Conservation (phyloP, 148 eudicot species). For the Persicaria tinctoria region DNA sequence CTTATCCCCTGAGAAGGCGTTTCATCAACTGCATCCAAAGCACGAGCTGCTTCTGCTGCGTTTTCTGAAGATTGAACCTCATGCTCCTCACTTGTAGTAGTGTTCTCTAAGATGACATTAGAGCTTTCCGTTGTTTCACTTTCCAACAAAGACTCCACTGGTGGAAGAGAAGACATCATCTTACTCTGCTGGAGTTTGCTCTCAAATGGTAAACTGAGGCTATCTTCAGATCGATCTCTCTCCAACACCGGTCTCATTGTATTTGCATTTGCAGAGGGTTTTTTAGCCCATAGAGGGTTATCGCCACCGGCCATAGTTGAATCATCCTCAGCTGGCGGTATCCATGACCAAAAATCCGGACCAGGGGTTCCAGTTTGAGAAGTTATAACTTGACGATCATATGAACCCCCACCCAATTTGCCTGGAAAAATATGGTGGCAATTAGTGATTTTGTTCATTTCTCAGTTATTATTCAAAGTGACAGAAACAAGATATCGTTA, state of each 20-base stretch:
- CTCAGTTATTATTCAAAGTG: no score
- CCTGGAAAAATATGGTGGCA: constrained; percentile 7
- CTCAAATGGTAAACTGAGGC: constrained; percentile 60
- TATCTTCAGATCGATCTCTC: constrained; percentile 38
- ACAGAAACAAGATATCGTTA: no score
- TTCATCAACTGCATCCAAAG: constrained; percentile 39
- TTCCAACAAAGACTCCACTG: constrained; percentile 63
- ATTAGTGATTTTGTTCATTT: no score
- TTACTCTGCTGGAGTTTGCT: constrained; percentile 31
- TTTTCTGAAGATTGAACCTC: constrained; percentile 46
- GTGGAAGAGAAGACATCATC: constrained; percentile 46
- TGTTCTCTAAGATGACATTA: constrained; percentile 22
- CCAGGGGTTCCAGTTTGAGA: constrained; percentile 49
- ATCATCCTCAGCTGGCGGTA: constrained; percentile 47
- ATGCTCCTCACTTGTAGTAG: constrained; percentile 33
- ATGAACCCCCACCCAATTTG: constrained; percentile 17
- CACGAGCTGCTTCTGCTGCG: constrained; percentile 76
- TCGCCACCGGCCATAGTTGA: constrained; percentile 15
- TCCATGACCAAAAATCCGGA: constrained; percentile 92
- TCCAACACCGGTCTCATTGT: constrained; percentile 41
- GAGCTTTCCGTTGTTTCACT: constrained; percentile 28
- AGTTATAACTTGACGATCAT: constrained; percentile 18
- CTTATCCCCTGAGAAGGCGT: constrained; percentile 31
- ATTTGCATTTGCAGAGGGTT: constrained; percentile 24
- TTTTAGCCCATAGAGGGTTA: constrained; percentile 19